A percentile compares a stretch with the other conserved stretches of the same genome.
Evolutionary conservation across 2,329 filamentous ascomycete genomes (phyloP).

Genomic region (Paraphoma sp.): DNA sequence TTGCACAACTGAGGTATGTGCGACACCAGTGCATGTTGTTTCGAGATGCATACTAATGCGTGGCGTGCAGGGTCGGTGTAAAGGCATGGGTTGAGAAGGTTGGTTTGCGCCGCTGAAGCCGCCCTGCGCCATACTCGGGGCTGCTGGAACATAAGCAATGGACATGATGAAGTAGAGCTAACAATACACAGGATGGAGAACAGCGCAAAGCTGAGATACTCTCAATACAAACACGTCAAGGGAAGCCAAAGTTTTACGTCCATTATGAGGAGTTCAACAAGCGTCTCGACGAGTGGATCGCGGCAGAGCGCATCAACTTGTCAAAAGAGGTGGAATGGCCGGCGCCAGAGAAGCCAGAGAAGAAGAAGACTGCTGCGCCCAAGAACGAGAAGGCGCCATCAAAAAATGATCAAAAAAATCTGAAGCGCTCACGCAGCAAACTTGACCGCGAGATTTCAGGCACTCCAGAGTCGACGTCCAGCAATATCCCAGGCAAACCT

Average conservation of each 20-base stretch:
- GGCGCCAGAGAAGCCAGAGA: slow-evolving; percentile 86
- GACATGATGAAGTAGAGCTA: slow-evolving; percentile 22
- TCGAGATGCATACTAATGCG: slow-evolving; percentile 36
- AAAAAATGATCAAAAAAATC: slow-evolving; percentile 55
- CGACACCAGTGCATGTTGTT: slow-evolving; percentile 32
- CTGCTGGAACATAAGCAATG: slow-evolving; percentile 13
- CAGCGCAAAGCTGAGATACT: slow-evolving; percentile 93
- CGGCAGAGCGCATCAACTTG: slow-evolving; percentile 82
- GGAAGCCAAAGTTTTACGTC: slow-evolving; percentile 88
- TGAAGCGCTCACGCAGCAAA: slow-evolving; percentile 55
- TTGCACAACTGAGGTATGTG: slow-evolving; percentile 79
- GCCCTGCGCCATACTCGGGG: background rate
- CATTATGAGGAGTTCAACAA: slow-evolving; percentile 99
- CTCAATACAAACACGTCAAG: slow-evolving; percentile 90
- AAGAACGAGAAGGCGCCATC: slow-evolving; percentile 48
- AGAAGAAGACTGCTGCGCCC: slow-evolving; percentile 71
- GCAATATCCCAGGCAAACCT: slow-evolving; percentile 56
- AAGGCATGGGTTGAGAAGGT: slow-evolving; percentile 76
- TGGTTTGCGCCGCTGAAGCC: slow-evolving; percentile 30
- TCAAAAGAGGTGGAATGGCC: slow-evolving; percentile 95
- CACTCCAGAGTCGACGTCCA: slow-evolving; percentile 59
- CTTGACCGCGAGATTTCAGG: slow-evolving; percentile 62
- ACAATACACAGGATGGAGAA: slow-evolving; percentile 70
- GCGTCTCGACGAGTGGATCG: slow-evolving; percentile 85
- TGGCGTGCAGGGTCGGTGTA: slow-evolving; percentile 63